Conservation (phyloP, 768 basidiomycete species). For the Rhodocollybia butyracea region DNA sequence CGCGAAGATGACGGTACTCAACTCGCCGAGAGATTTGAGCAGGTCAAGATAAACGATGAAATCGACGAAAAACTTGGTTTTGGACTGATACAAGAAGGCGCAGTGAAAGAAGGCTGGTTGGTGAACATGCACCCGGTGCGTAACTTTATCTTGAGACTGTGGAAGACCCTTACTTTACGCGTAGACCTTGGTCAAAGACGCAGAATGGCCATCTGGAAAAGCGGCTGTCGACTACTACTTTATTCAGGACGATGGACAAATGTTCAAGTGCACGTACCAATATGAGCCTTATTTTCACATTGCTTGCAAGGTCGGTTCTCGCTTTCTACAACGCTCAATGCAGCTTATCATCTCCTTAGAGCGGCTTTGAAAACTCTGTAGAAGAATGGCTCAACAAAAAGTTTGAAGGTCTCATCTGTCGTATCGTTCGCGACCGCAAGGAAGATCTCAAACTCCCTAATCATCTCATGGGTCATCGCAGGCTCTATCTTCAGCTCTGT, state of each 20-base stretch:
- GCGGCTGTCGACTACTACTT: conserved; percentile 97
- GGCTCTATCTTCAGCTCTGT: conserved; percentile 82
- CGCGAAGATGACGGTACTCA: conserved; percentile 91
- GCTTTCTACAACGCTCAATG: background rate
- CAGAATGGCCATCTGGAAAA: conserved; percentile 79
- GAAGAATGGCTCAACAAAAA: conserved; percentile 96
- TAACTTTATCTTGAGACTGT: conserved; percentile 11
- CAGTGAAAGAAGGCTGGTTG: conserved; percentile 83
- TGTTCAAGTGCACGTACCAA: conserved; percentile 91
- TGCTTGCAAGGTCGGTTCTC: conserved; percentile 76
- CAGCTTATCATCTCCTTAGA: conserved; percentile 36
- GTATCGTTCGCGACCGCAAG: conserved; percentile 78
- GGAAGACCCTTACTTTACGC: background rate
- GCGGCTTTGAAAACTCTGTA: conserved; percentile 80
- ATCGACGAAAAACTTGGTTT: conserved; percentile 95
- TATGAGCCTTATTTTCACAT: conserved; percentile 97
- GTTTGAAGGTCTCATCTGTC: conserved; percentile 83
- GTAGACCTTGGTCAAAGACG: conserved; percentile 84
- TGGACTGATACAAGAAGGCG: conserved; percentile 73
- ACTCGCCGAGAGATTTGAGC: conserved; percentile 83
- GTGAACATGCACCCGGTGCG: conserved; percentile 98
- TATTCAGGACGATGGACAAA: conserved; percentile 92
- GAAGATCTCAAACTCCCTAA: conserved; percentile 96
- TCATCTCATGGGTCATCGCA: conserved; percentile 92
- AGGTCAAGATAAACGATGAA: conserved; percentile 71